These are phyloP conservation scores for Hirschfeldia incana DNA, from an alignment of 345 rosid genomes.

Conservation along the genomic window DNA sequence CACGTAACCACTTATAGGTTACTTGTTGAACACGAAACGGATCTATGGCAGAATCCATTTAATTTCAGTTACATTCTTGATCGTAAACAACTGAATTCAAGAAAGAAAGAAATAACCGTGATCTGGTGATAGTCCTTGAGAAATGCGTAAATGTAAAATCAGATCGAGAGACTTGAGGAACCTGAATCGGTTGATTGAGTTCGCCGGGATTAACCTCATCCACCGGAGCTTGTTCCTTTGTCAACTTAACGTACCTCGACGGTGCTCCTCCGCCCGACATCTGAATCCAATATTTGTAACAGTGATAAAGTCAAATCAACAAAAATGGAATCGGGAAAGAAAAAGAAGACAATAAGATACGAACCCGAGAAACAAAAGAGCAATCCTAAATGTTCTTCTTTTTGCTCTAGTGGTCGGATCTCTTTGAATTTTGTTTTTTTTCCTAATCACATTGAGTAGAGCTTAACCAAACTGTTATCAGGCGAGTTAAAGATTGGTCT, in stretches of 20 bases:
- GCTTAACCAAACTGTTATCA: slow-evolving; percentile 19
- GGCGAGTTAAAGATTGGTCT: slow-evolving; percentile 16
- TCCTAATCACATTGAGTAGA: background rate
- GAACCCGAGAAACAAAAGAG: slow-evolving; percentile 1
- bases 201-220: slow-evolving; percentile 92
- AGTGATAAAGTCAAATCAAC: slow-evolving; percentile 9
- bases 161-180: slow-evolving; percentile 68
- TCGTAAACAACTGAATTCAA: background rate
- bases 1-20: background rate
- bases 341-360: background rate
- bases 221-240: slow-evolving; percentile 66
- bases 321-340: background rate
- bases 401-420: slow-evolving; percentile 1
- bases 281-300: slow-evolving; percentile 20
- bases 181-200: slow-evolving; percentile 94
- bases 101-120: background rate
- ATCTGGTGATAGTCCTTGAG: background rate
- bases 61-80: background rate
- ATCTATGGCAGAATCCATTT: background rate
- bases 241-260: slow-evolving; percentile 80
- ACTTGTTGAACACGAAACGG: background rate
- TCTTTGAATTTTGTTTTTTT: background rate
- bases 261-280: slow-evolving; percentile 78
- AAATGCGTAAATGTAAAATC: background rate
- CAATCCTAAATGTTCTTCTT: background rate